A percentile compares a stretch with the other conserved stretches of the same genome.
These are phyloP conservation scores for Botrytis porri DNA, from an alignment of 2,329 filamentous ascomycete genomes.

Conservation along the genomic window DNA sequence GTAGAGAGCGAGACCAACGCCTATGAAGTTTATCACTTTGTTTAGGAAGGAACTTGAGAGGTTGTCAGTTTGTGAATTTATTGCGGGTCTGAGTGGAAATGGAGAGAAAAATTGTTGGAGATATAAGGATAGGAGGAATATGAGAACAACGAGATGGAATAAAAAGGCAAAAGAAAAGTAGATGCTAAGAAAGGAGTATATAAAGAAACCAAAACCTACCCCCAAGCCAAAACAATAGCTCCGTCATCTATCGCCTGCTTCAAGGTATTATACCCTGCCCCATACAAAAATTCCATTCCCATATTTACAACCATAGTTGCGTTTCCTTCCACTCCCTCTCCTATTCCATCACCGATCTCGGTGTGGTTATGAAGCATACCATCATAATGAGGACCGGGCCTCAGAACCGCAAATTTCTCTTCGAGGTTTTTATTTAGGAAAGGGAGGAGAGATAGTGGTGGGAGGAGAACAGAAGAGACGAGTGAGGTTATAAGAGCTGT, in stretches of 20 bases:
- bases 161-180: not conserved
- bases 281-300: constrained; percentile 13
- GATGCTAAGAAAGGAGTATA: not conserved
- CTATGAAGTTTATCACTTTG: constrained; percentile 62
- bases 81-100: too few relatives aligned
- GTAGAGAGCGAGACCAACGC: constrained; percentile 64
- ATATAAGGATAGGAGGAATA: not conserved
- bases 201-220: constrained; percentile 44
- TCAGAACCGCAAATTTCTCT: constrained; percentile 69
- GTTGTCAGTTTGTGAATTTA: not conserved
- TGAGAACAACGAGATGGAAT: not conserved
- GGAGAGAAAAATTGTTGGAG: too few relatives aligned
- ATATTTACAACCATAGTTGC: not conserved
- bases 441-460: constrained; percentile 64
- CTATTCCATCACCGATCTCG: not conserved
- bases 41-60: constrained; percentile 56
- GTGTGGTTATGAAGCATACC: constrained; percentile 14
- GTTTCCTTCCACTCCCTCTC: not conserved
- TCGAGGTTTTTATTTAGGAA: constrained; percentile 70
- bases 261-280: constrained; percentile 64
- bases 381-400: constrained; percentile 51
- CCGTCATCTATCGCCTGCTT: constrained; percentile 67
- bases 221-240: constrained; percentile 69
- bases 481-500: constrained; percentile 70
- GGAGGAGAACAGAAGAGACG: constrained; percentile 67